phyloP scores from a whole-genome alignment of 192 early-diverging fungal genomes.

The Linnemannia elongata region DNA sequence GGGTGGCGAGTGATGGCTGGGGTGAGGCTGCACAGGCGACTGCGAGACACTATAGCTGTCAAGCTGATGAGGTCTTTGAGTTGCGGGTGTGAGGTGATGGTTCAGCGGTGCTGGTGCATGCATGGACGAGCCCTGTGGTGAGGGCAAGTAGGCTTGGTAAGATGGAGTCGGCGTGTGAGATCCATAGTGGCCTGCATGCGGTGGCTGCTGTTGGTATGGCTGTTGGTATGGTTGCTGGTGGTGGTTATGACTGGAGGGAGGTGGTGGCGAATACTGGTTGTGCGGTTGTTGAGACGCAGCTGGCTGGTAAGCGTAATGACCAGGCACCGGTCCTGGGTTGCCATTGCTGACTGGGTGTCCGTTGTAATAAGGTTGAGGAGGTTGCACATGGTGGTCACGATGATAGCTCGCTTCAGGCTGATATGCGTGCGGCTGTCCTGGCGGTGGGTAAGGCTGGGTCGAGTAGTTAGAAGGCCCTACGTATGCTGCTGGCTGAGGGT shows the following conservation, averaged over 20 bases:
- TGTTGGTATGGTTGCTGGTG: slow-evolving; percentile 20
- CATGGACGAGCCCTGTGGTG: background rate
- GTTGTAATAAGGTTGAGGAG: slow-evolving; percentile 28
- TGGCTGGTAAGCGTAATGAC: slow-evolving; percentile 20
- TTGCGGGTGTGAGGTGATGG: background rate
- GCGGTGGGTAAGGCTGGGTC: slow-evolving; percentile 8
- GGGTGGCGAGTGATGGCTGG: background rate
- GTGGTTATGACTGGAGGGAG: background rate
- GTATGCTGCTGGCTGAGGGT: background rate
- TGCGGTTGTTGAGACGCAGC: background rate
- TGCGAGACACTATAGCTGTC: slow-evolving; percentile 6
- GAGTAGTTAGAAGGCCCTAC: background rate
- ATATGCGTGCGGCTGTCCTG: background rate
- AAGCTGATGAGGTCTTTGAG: background rate
- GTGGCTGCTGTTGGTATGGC: slow-evolving; percentile 1
- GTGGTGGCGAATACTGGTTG: background rate
- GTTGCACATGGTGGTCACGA: background rate
- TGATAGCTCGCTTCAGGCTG: slow-evolving; percentile 3
- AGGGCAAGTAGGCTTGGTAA: background rate
- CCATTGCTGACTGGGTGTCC: slow-evolving; percentile 4
- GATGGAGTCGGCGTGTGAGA: slow-evolving; percentile 3
- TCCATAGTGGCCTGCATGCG: slow-evolving; percentile 8
- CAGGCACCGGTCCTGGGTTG: background rate
- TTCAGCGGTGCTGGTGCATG: background rate
- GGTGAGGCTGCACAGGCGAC: background rate